These are phyloP conservation scores for Jaltomata sinuosa DNA, from an alignment of 257 asterid species.

Conservation along the genomic window DNA sequence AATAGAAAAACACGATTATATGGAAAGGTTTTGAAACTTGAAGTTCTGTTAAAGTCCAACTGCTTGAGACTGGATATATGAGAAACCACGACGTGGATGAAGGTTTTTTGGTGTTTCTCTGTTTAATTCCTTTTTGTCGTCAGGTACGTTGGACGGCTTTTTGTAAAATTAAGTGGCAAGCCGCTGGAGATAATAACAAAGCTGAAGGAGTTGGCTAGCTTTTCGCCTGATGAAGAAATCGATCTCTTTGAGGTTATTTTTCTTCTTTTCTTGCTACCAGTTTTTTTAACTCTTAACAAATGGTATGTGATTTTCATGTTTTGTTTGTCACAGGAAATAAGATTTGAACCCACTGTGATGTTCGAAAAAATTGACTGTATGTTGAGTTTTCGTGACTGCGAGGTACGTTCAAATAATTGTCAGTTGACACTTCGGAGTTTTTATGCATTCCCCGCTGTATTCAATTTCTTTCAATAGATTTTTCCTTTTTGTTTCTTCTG, in stretches of 20 bases:
- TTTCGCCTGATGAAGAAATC: slow-evolving; percentile 56
- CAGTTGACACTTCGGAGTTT: not conserved
- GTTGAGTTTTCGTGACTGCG: slow-evolving; percentile 36
- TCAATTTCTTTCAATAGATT: not conserved
- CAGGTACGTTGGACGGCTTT: slow-evolving; percentile 62
- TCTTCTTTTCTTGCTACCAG: not conserved
- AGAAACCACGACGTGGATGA: not conserved
- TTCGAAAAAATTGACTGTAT: slow-evolving; percentile 54
- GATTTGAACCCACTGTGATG: slow-evolving; percentile 62
- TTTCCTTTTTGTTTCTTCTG: not conserved
- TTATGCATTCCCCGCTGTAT: not conserved
- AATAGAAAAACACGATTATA: too few species aligned
- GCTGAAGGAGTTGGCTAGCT: slow-evolving; percentile 64
- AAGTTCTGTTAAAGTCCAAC: not conserved
- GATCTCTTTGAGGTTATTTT: slow-evolving; percentile 66
- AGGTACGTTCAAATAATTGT: slow-evolving; percentile 24
- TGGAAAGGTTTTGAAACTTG: not conserved
- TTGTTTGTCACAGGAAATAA: slow-evolving; percentile 47
- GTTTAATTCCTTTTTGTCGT: not conserved
- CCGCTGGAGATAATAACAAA: slow-evolving; percentile 47
- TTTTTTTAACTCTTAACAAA: not conserved
- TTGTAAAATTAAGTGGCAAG: slow-evolving; percentile 50
- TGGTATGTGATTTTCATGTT: not conserved
- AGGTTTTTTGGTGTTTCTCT: not conserved
- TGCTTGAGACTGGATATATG: not conserved